These are phyloP conservation scores for Pichia thaimueangensis DNA, from an alignment of 805 yeast species.

Conservation along the genomic window DNA sequence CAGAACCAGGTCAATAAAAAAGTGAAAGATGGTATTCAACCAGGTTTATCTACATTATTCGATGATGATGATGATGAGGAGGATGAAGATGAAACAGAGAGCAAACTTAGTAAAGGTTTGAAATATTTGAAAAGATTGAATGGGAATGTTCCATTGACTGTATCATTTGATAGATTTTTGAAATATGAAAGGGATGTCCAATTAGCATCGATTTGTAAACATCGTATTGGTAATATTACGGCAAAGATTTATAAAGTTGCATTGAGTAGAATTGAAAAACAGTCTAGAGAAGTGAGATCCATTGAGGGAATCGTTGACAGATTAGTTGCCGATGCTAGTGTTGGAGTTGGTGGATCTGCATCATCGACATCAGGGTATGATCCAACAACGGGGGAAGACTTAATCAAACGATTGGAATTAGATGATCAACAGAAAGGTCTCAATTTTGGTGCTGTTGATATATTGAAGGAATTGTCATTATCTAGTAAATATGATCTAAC, in stretches of 20 bases:
- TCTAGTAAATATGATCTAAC: slow-evolving; percentile 25
- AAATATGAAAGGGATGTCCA: slow-evolving; percentile 61
- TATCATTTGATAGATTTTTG: slow-evolving; percentile 61
- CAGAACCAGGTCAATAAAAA: slow-evolving; percentile 17
- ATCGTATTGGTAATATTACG: slow-evolving; percentile 64
- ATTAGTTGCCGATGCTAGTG: slow-evolving; percentile 27
- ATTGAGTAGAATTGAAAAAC: slow-evolving; percentile 51
- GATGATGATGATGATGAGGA: slow-evolving; percentile 10
- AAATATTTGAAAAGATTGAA: slow-evolving; percentile 36
- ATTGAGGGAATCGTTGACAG: slow-evolving; percentile 19
- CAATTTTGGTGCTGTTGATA: slow-evolving; percentile 39
- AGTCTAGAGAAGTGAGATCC: slow-evolving; percentile 29
- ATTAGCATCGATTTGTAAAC: slow-evolving; percentile 54
- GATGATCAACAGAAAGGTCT: slow-evolving; percentile 32
- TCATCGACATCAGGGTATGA: slow-evolving; percentile 22
- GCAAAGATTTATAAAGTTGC: slow-evolving; percentile 57
- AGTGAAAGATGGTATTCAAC: slow-evolving; percentile 2
- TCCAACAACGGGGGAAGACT: slow-evolving; percentile 21
- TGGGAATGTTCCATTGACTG: slow-evolving; percentile 44
- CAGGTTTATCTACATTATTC: slow-evolving; percentile 2
- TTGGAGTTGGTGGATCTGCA: slow-evolving; percentile 13
- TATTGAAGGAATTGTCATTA: slow-evolving; percentile 25
- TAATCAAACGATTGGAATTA: slow-evolving; percentile 25
- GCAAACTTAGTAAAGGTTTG: not conserved
- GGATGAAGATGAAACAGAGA: slow-evolving; percentile 1